Base-by-base conservation (phyloP, 2,329 filamentous ascomycete species). In the Chaetomiaceae sp. region DNA sequence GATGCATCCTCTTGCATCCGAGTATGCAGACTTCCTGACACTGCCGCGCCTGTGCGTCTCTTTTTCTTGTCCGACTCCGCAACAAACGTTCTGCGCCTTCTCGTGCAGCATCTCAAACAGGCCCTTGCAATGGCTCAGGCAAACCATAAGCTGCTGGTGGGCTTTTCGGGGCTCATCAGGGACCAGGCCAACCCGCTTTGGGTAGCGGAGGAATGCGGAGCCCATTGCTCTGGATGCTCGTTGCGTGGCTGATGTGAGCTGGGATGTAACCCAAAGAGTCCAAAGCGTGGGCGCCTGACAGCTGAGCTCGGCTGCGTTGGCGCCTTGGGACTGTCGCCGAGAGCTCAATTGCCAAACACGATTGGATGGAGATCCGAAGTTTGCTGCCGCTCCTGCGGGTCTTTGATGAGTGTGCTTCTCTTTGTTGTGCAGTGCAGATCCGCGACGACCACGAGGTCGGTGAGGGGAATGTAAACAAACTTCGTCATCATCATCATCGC, bases 201-300 rank as follows among this genome's bases (percentile, higher is more conserved):
- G 52, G 51, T 20, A 18, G 48, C 43, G 50, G 52, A 57, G 55
- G 48, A 46, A 59, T 49, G 53, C 37, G 46, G 43, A 44, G n/a
- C 25, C 47, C 40, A 44, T 38, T 53, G 13, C 23, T 37, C 29
- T 13, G n/a, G 29, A 23, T 18, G 33, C 23, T 25, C 42, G 45
- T 54, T 6, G 55, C 53, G 48, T 53, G 52, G 53, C 57, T 58
- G 50, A 56, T 55, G 51, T 55, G 50, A 60, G 57, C 57, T 58
- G 57, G 48, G 56, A 51, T 58, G 56, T 43, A 57, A 51, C 49
- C 47, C 48, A 48, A 45, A 52, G 21, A 14, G 20, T 55, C 53
- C 38, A 34, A 49, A 50, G 46, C 33, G 30, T 54, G 36, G 48
- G 52, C 48, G 55, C 51, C 52, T 58, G 55, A 51, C 41, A 43